Percentiles rank a stretch among this genome's conserved stretches.
phyloP scores from a whole-genome alignment of 192 early-diverging fungal species.

The Coemansia sp. region DNA sequence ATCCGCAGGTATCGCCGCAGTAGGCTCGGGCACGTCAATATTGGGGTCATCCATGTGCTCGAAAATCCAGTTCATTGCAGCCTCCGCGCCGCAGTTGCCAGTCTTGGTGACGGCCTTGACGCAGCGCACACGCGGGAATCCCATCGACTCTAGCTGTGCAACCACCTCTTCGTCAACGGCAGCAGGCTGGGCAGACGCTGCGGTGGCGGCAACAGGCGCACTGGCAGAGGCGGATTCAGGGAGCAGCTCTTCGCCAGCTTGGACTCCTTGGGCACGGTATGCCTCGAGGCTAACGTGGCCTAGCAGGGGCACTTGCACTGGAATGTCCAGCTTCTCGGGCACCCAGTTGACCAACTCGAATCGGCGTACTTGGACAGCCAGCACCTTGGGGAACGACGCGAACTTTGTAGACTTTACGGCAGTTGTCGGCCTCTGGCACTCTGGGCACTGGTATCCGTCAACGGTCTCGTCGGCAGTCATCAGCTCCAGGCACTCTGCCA shows the following conservation, averaged over 20 bases:
- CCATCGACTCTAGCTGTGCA: constrained; percentile 86
- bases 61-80: constrained; percentile 93
- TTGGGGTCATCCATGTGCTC: constrained; percentile 97
- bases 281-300: constrained; percentile 61
- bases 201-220: background rate
- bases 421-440: constrained; percentile 57
- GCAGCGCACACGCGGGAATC: constrained; percentile 83
- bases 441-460: constrained; percentile 61
- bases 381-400: constrained; percentile 69
- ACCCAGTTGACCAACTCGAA: constrained; percentile 84
- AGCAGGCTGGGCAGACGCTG: constrained; percentile 20
- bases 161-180: constrained; percentile 65
- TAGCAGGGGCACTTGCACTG: constrained; percentile 53
- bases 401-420: constrained; percentile 67
- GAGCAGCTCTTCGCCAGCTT: constrained; percentile 68
- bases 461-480: constrained; percentile 57
- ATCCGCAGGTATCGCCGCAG: background rate
- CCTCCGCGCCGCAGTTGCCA: constrained; percentile 73
- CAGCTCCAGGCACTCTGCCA: constrained; percentile 65
- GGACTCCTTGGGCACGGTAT: constrained; percentile 66
- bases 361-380: constrained; percentile 67
- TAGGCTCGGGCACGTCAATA: constrained; percentile 46
- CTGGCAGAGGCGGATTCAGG: constrained; percentile 60
- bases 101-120: constrained; percentile 79
- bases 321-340: constrained; percentile 61